phyloP scores from a whole-genome alignment of 1,284 basidiomycete genomes.

The Tilletia caries region DNA sequence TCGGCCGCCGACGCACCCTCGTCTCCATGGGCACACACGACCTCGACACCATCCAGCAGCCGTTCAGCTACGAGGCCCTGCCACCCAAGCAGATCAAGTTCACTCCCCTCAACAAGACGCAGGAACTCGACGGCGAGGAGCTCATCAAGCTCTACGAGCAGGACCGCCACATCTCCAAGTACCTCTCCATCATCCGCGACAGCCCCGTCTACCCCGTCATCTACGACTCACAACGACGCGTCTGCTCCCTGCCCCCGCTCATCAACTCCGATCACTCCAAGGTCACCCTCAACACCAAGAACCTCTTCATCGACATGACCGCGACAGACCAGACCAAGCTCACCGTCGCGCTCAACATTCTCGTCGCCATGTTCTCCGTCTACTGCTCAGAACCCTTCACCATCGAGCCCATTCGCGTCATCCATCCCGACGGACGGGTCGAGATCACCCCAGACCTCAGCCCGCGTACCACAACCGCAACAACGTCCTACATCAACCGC shows the following conservation, averaged over 20 bases:
- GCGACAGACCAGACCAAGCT: constrained; percentile 98
- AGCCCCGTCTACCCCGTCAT: constrained; percentile 97
- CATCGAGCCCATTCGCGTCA: constrained; percentile 47
- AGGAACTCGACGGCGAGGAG: constrained; percentile 58
- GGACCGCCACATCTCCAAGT: constrained; percentile 85
- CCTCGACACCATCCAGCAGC: constrained; percentile 78
- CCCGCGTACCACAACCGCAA: constrained; percentile 69
- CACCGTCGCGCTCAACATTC: constrained; percentile 87
- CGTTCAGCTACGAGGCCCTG: constrained; percentile 87
- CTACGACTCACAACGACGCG: constrained; percentile 80
- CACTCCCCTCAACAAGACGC: constrained; percentile 76
- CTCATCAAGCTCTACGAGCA: constrained; percentile 63
- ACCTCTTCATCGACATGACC: constrained; percentile 95
- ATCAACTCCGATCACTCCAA: constrained; percentile 68
- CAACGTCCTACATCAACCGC: constrained; percentile 86
- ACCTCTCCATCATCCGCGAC: constrained; percentile 87
- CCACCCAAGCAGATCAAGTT: constrained; percentile 88
- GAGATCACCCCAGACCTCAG: constrained; percentile 78
- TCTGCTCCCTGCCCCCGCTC: constrained; percentile 96
- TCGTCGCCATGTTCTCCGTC: constrained; percentile 95
- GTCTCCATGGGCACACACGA: constrained; percentile 98
- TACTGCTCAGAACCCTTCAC: constrained; percentile 85
- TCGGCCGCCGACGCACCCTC: constrained; percentile 82
- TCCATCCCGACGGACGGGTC: constrained; percentile 61
- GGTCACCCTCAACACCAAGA: constrained; percentile 88